These are phyloP conservation scores for Trichomonas vaginalis DNA, from an alignment of 208 protist genomes.

Conservation along the genomic window DNA sequence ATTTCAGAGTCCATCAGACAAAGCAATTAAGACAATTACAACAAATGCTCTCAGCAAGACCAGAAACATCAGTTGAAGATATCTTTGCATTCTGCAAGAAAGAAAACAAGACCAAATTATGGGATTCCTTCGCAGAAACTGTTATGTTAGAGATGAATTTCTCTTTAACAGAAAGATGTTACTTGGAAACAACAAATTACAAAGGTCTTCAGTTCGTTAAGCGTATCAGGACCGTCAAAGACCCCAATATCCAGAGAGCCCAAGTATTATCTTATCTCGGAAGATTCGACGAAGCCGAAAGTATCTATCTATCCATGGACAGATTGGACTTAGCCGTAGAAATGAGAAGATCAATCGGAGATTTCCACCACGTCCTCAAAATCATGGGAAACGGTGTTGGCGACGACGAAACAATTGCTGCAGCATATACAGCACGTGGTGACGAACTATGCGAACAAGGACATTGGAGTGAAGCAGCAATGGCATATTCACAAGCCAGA, in stretches of 20 bases:
- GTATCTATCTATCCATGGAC: constrained; percentile 52
- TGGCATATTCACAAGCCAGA: background rate
- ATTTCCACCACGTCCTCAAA: background rate
- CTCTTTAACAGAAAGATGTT: constrained; percentile 51
- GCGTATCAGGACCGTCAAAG: constrained; percentile 30
- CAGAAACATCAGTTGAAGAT: background rate
- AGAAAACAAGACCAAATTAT: constrained; percentile 60
- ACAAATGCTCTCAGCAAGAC: background rate
- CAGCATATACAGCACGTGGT: background rate
- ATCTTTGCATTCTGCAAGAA: background rate
- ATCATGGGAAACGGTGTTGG: background rate
- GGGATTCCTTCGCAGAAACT: constrained; percentile 70
- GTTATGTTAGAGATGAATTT: constrained; percentile 55
- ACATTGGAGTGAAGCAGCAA: background rate
- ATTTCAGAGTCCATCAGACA: constrained; percentile 62
- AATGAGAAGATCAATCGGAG: background rate
- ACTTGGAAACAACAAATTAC: constrained; percentile 76
- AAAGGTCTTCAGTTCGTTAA: constrained; percentile 63
- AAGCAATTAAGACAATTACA: constrained; percentile 59
- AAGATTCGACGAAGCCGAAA: constrained; percentile 77
- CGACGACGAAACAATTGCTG: background rate
- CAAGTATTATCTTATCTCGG: constrained; percentile 79
- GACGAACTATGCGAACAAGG: background rate
- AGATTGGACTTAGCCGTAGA: background rate
- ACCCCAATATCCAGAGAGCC: constrained; percentile 71